Evolutionary conservation across 345 rosid species (phyloP).

Genomic region (Eutrema heterophyllum): DNA sequence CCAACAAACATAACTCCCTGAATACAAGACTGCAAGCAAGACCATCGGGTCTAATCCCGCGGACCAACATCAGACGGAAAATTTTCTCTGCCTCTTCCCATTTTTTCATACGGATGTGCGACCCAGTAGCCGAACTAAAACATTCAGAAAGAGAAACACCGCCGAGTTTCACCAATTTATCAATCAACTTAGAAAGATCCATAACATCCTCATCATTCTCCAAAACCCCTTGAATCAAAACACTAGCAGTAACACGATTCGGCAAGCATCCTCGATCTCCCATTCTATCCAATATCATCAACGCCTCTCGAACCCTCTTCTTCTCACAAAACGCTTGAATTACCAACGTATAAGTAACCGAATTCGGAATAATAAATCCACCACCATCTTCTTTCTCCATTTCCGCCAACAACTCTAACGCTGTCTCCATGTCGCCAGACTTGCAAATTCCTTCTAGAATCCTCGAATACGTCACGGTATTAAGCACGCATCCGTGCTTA

Average conservation of each 20-base stretch:
- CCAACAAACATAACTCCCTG: slow-evolving; percentile 49
- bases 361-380: slow-evolving; percentile 42
- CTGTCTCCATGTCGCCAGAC: slow-evolving; percentile 50
- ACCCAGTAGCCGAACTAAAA: slow-evolving; percentile 56
- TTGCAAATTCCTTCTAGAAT: slow-evolving; percentile 63
- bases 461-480: slow-evolving; percentile 56
- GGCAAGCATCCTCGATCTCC: slow-evolving; percentile 51
- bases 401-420: slow-evolving; percentile 51
- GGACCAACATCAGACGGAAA: slow-evolving; percentile 44
- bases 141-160: slow-evolving; percentile 58
- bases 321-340: slow-evolving; percentile 58
- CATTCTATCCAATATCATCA: slow-evolving; percentile 70
- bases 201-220: slow-evolving; percentile 37
- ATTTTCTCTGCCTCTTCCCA: slow-evolving; percentile 54
- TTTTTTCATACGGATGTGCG: slow-evolving; percentile 45
- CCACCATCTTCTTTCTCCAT: slow-evolving; percentile 66
- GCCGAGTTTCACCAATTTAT: slow-evolving; percentile 46
- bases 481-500: slow-evolving; percentile 49
- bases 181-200: slow-evolving; percentile 55
- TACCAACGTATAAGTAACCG: slow-evolving; percentile 60
- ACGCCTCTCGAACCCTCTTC: slow-evolving; percentile 49
- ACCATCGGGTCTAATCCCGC: slow-evolving; percentile 61
- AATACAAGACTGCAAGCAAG: slow-evolving; percentile 61
- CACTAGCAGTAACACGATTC: slow-evolving; percentile 61
- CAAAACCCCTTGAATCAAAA: slow-evolving; percentile 60